Evolutionary conservation across 2,329 filamentous ascomycete species (phyloP).

Genomic region (Boeremia exigua): DNA sequence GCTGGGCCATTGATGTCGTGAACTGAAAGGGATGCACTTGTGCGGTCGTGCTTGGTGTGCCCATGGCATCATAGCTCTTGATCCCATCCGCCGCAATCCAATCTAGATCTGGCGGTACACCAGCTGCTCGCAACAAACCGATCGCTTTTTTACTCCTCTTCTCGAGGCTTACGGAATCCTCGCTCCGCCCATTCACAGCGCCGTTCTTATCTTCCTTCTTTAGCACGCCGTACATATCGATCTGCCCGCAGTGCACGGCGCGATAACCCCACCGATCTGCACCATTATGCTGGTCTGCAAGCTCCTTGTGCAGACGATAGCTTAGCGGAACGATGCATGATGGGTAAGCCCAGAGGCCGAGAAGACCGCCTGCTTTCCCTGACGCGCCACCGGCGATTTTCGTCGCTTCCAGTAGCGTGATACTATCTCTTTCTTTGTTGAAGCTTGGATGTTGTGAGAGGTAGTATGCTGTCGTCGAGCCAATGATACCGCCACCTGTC

Average conservation of each 20-base stretch:
- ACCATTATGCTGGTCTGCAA: constrained; percentile 84
- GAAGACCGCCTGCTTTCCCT: constrained; percentile 89
- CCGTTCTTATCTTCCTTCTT: constrained; percentile 31
- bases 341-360: constrained; percentile 93
- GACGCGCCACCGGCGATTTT: constrained; percentile 89
- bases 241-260: constrained; percentile 73
- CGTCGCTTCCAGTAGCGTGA: constrained; percentile 87
- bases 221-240: constrained; percentile 58
- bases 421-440: constrained; percentile 73
- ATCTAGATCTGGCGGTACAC: constrained; percentile 78
- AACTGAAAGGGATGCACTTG: constrained; percentile 95
- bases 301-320: constrained; percentile 79
- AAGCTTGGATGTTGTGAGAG: constrained; percentile 85
- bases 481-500: constrained; percentile 88
- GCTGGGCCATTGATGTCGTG: constrained; percentile 78
- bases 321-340: constrained; percentile 82
- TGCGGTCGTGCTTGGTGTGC: constrained; percentile 77
- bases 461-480: constrained; percentile 89
- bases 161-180: constrained; percentile 47
- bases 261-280: constrained; percentile 86
- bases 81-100: constrained; percentile 78
- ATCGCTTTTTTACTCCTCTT: constrained; percentile 61
- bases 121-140: constrained; percentile 60
- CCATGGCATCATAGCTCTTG: constrained; percentile 81
- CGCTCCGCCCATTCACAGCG: constrained; percentile 32